phyloP scores from a whole-genome alignment of 768 basidiomycete species.

The Suillus brevipes region DNA sequence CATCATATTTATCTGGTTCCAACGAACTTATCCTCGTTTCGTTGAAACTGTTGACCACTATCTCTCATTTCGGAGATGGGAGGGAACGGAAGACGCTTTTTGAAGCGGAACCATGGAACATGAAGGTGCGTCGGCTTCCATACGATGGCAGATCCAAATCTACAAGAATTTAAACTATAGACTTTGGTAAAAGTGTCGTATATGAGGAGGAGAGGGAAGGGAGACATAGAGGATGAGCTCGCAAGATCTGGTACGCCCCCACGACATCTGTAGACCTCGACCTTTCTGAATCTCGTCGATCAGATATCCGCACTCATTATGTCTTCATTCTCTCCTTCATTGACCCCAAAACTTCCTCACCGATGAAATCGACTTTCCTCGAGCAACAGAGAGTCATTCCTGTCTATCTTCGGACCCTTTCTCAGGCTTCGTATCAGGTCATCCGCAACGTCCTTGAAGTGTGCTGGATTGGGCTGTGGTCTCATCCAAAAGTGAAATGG shows the following conservation, averaged over 20 bases:
- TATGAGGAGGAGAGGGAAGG: slow-evolving; percentile 66
- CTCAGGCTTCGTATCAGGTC: slow-evolving; percentile 63
- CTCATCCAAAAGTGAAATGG: slow-evolving; percentile 67
- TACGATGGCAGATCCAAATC: not conserved
- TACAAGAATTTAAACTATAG: slow-evolving; percentile 40
- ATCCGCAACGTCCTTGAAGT: slow-evolving; percentile 66
- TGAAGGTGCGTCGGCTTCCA: slow-evolving; percentile 49
- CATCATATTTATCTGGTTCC: slow-evolving; percentile 59
- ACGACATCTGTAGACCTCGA: not conserved
- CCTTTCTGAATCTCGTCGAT: too few species aligned
- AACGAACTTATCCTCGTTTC: slow-evolving; percentile 68
- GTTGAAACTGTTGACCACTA: slow-evolving; percentile 59
- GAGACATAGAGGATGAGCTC: slow-evolving; percentile 38
- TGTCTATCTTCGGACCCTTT: slow-evolving; percentile 70
- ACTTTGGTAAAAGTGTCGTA: slow-evolving; percentile 63
- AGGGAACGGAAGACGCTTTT: slow-evolving; percentile 60
- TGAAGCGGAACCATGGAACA: slow-evolving; percentile 78
- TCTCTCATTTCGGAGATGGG: slow-evolving; percentile 67
- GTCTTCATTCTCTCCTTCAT: slow-evolving; percentile 75
- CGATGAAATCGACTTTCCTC: slow-evolving; percentile 63
- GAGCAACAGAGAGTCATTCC: slow-evolving; percentile 71
- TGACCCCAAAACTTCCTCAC: slow-evolving; percentile 43
- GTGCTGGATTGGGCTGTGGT: slow-evolving; percentile 78
- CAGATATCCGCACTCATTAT: slow-evolving; percentile 77
- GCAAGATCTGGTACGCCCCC: slow-evolving; percentile 53